phyloP scores from a whole-genome alignment of 176 grass and related monocot genomes.

The Phragmites australis region DNA sequence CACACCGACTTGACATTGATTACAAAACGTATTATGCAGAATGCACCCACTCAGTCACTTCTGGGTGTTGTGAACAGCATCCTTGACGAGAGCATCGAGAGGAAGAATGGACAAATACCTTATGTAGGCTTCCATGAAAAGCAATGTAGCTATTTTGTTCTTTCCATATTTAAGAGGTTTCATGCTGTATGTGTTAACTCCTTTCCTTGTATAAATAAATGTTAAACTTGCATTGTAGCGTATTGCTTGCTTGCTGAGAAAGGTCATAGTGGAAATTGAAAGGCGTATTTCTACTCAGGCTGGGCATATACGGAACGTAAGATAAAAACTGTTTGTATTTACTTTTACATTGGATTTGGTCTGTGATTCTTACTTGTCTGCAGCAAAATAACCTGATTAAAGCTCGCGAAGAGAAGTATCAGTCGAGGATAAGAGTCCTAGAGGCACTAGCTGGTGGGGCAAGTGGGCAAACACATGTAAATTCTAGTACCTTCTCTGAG shows the following conservation, averaged over 20 bases:
- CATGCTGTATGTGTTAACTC: constrained; percentile 13
- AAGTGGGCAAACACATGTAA: constrained; percentile 50
- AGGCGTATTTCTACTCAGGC: constrained; percentile 66
- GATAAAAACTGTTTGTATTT: constrained; percentile 5
- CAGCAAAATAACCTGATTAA: constrained; percentile 78
- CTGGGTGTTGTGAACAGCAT: constrained; percentile 63
- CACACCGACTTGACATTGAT: neutral
- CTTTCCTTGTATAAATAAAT: constrained; percentile 40
- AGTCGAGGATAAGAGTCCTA: constrained; percentile 69
- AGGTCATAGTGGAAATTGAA: constrained; percentile 76
- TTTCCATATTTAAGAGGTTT: constrained; percentile 35
- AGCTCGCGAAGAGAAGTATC: constrained; percentile 76
- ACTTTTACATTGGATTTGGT: constrained; percentile 12
- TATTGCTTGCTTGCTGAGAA: constrained; percentile 68
- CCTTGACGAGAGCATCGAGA: constrained; percentile 72
- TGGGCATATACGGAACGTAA: constrained; percentile 72
- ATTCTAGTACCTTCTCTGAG: constrained; percentile 35
- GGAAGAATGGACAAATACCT: constrained; percentile 80
- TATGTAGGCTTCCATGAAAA: constrained; percentile 65
- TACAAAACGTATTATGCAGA: constrained; percentile 42
- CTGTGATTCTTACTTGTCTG: constrained; percentile 49
- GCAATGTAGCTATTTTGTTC: constrained; percentile 57
- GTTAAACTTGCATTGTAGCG: constrained; percentile 48
- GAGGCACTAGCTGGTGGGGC: constrained; percentile 53
- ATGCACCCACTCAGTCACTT: constrained; percentile 72